Base-by-base conservation (phyloP, 2,329 filamentous ascomycete genomes). In the Cryphonectria radicalis region DNA sequence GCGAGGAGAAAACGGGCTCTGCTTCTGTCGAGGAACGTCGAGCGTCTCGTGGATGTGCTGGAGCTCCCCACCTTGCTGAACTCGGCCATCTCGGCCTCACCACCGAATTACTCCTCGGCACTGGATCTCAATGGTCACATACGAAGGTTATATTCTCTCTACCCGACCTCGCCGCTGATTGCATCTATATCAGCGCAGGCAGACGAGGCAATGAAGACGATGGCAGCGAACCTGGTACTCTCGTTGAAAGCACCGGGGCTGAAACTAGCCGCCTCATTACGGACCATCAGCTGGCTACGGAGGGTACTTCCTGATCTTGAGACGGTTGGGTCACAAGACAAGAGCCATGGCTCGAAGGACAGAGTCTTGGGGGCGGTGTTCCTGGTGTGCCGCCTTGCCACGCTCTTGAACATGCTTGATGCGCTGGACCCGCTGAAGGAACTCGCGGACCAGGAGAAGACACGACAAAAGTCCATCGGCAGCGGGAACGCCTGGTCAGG, bases 41-140 rank as follows among this genome's bases (percentile, higher is more conserved):
- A 98, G 79, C 90, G 95, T 69, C 86, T 98, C 3, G 92, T 94
- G 42, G 95, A 98, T 79, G 91, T 98, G 43, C 89, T 99, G 72
- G 95, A 98, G 77, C 87, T 99, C 42, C 96, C 96, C 0, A 90
- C 92, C 0, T 84, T 98, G 46, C 88, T 99, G 19, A 92, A 93
- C 17, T 94, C 95, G 1, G 91, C 95, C 63, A 91, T 95, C 70
- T 88, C 88, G 3, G 82, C 87, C 1, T 86, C 81, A 4, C 85
- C 89, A 4, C 89, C 90, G 72, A 97, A 94, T 75, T 97, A 98
- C 83, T 91, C 94, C 2, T 93, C 94, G 0, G 95, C 95, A 0
- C 85, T 99, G 46, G 96, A 99, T 80, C 86, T 99, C 2, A 92
- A 97, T 78, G 92, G 93, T n/a, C 96, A 98, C 79, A 96, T 98